These are phyloP conservation scores for Aspergillus sp. DNA, from an alignment of 2,329 filamentous ascomycete genomes.

Conservation along the genomic window DNA sequence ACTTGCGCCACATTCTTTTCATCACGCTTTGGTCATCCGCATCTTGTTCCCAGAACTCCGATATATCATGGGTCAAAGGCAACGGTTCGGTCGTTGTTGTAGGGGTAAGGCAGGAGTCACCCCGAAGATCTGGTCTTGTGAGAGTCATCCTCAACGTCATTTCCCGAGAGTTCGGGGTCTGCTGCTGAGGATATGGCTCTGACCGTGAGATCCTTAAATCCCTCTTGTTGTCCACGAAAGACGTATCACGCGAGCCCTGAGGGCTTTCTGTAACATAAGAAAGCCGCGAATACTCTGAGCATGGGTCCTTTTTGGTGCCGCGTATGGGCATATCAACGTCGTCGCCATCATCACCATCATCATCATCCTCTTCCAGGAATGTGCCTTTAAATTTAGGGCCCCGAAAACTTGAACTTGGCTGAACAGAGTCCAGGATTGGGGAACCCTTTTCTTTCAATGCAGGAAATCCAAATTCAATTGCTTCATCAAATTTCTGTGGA, in stretches of 20 bases:
- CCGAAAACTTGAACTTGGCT: slow-evolving; percentile 37
- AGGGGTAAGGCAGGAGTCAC: slow-evolving; percentile 24
- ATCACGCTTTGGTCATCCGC: slow-evolving; percentile 39
- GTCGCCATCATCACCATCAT: slow-evolving; percentile 48
- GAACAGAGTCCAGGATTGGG: slow-evolving; percentile 14
- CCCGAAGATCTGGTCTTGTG: slow-evolving; percentile 79
- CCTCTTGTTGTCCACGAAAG: slow-evolving; percentile 15
- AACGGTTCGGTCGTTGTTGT: slow-evolving; percentile 66
- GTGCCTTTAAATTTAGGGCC: slow-evolving; percentile 50
- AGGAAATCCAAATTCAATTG: slow-evolving; percentile 89
- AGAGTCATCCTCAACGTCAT: slow-evolving; percentile 98
- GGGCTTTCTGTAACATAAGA: slow-evolving; percentile 14
- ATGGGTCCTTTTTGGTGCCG: slow-evolving; percentile 30
- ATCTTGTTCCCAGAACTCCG: slow-evolving; percentile 46
- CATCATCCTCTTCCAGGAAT: slow-evolving; percentile 49
- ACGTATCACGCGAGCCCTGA: slow-evolving; percentile 13
- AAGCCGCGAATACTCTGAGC: slow-evolving; percentile 16
- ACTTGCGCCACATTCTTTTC: slow-evolving; percentile 46
- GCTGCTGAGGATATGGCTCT: slow-evolving; percentile 52
- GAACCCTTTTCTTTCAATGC: slow-evolving; percentile 40
- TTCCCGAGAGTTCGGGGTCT: slow-evolving; percentile 66
- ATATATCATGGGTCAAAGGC: slow-evolving; percentile 43
- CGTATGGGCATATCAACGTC: slow-evolving; percentile 38
- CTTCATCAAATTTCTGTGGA: slow-evolving; percentile 93
- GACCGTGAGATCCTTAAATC: slow-evolving; percentile 22